Evolutionary conservation across 495 filamentous ascomycete species (phyloP).

Genomic region (Cryomyces minteri): DNA sequence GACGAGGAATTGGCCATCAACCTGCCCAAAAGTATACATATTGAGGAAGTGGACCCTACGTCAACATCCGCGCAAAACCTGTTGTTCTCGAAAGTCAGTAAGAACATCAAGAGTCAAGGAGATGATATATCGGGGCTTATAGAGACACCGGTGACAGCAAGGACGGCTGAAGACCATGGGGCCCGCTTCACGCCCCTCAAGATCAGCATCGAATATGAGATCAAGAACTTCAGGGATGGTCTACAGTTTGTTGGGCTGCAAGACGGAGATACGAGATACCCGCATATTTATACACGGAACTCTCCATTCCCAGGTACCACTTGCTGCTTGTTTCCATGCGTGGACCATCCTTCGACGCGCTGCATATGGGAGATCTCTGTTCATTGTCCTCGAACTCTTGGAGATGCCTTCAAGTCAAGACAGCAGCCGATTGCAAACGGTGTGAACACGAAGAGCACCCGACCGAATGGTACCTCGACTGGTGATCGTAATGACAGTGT

Average conservation of each 20-base stretch:
- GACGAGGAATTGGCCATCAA: slow-evolving; percentile 41
- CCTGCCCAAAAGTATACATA: slow-evolving; percentile 45
- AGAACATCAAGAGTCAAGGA: slow-evolving; percentile 7
- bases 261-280: slow-evolving; percentile 60
- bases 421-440: slow-evolving; percentile 3
- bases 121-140: slow-evolving; percentile 1
- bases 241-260: slow-evolving; percentile 78
- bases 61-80: slow-evolving; percentile 32
- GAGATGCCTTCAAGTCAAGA: slow-evolving; percentile 46
- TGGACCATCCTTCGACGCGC: slow-evolving; percentile 62
- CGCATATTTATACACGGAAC: slow-evolving; percentile 80
- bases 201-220: slow-evolving; percentile 52
- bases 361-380: slow-evolving; percentile 80
- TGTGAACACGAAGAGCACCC: slow-evolving; percentile 1
- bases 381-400: slow-evolving; percentile 65
- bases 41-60: slow-evolving; percentile 42
- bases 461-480: background rate
- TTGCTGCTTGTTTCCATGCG: slow-evolving; percentile 75
- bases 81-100: slow-evolving; percentile 6
- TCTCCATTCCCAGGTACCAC: slow-evolving; percentile 57
- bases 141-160: slow-evolving; percentile 13
- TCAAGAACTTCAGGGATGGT: slow-evolving; percentile 61
- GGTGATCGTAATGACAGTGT: background rate
- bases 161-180: slow-evolving; percentile 11
- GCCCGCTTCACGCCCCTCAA: slow-evolving; percentile 36